Base-by-base conservation (phyloP, 176 grass and related monocot species). In the Poa pratensis region DNA sequence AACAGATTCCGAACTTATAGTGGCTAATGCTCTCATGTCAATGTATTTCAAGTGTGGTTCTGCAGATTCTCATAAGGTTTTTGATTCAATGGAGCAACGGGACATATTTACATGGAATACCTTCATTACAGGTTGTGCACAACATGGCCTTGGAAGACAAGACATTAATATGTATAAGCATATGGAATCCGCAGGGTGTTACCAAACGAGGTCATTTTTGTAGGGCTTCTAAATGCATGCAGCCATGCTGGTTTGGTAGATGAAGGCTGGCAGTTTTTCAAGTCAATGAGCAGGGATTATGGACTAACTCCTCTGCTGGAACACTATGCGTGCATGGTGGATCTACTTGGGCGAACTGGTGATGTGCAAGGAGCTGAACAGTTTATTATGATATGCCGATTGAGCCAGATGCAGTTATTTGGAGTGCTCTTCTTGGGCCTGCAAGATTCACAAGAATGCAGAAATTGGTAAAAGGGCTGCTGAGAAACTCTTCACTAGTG, bases 371-470 rank as follows among this genome's bases (percentile, higher is more conserved):
- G 53, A 77, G 93, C 90, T 57, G 88, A 90, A 79, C 35, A 78
- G 0, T 86, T 92, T 74, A 83, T 94, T 87, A 76, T 48, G 77
- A 92, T 67, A 94, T 94, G 90, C 90, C 84, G 80, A 90, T 92
- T 48, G 85, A 90, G 35, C 90, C 93, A 78, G 90, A 92, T 77
- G 51, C 80, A 9, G 93, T 94, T 28, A 82, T 94, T 73, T 94
- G 90, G 93, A 87, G 90, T 81, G 90, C 93, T 63, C 86, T 94
- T 91, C 90, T 94, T 49, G 90, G 90, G n/a, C 87, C 90, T 92
- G 87, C 48, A 92, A 91, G 72, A 88, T 94, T 83, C 76, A 92
- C 84, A 88, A 87, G 70, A 87, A 85, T 54, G 88, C 86, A 71
- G 87, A 92, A 64, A 59, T 94, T 81, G 87, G 93, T 85, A 90